Conservation (phyloP, 2,329 filamentous ascomycete genomes). For the Aphanoascus verrucosus region DNA sequence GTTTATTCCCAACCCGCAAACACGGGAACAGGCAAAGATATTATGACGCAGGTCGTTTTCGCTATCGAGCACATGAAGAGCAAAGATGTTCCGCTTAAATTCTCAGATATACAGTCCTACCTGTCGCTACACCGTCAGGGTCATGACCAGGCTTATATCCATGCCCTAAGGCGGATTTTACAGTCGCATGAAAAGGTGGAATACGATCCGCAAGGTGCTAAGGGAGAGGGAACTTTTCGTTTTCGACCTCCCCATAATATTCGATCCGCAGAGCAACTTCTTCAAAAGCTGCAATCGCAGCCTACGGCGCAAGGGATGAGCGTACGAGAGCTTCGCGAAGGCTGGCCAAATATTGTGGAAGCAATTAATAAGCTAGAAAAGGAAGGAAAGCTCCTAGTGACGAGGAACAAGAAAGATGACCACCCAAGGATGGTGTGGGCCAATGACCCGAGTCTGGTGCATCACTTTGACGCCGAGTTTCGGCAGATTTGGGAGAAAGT, state of each 20-base stretch:
- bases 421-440: conserved; percentile 78
- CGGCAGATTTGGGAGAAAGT: conserved; percentile 71
- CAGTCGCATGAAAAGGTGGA: conserved; percentile 54
- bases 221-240: conserved; percentile 63
- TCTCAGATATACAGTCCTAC: conserved; percentile 69
- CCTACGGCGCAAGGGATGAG: conserved; percentile 68
- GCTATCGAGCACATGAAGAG: conserved; percentile 72
- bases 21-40: conserved; percentile 64
- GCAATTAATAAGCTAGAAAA: conserved; percentile 67
- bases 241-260: conserved; percentile 82
- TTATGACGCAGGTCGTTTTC: conserved; percentile 80
- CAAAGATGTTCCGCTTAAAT: conserved; percentile 56
- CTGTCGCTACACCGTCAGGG: conserved; percentile 58
- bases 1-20: conserved; percentile 68
- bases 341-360: conserved; percentile 77
- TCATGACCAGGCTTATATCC: conserved; percentile 48
- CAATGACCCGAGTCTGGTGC: conserved; percentile 68
- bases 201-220: conserved; percentile 48
- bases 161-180: conserved; percentile 57
- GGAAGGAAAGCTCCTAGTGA: conserved; percentile 70
- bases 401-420: conserved; percentile 85
- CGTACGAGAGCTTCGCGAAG: conserved; percentile 89
- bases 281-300: conserved; percentile 70
- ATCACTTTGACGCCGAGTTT: conserved; percentile 73
- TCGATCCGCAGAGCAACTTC: conserved; percentile 62